Evolutionary conservation across 83 land plant species (phyloP), one percentile per base, ranked within the genome.

Genomic region (Picea abies): DNA sequence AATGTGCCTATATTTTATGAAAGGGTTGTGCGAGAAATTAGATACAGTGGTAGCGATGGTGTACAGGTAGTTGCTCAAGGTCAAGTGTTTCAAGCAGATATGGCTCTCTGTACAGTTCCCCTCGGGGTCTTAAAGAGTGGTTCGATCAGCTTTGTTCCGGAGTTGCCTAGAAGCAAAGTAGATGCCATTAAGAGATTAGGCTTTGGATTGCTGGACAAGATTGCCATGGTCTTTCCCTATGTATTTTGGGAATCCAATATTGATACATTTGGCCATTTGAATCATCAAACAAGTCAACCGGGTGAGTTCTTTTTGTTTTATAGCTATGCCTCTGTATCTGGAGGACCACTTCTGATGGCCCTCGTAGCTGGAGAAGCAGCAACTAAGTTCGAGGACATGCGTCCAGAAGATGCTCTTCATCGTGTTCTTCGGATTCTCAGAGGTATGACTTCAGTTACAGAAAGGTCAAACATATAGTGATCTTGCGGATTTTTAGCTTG

Each of bases 351-450:
- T 60, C 90, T 96, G 37, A 81, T 94, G 81, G 97, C 98, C 22
- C 84, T 96, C 67, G 98, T 96, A 80, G 97, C 97, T 70, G 98
- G 98, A 58, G 94, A 96, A 85, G 97, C 98, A 78, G 98, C 98
- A 17, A 81, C 86, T 14, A 71, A 49, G 25, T 96, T 96, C 80
- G 98, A 96, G 88, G 20, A 35, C 62, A 90, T 88, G 44, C 89
- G 90, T 75, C 91, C 98, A 20, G 49, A 88, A 2, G 84, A 81
- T 81, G 80, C 90, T 82, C 91, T 96, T 52, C 90, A 93, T 63
- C 91, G 94, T 20, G 96, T 96, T 63, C 81, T 94, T 65, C 75
- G 56, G 35, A 67, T 94, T 44, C 93, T 96, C 60, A 91, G 89
- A 94, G 97, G 98, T 94, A 81, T 26, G 5, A n/a, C 29, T n/a